These are phyloP conservation scores for Carpinus viminea DNA, from an alignment of 306 rosid species.

Conservation along the genomic window DNA sequence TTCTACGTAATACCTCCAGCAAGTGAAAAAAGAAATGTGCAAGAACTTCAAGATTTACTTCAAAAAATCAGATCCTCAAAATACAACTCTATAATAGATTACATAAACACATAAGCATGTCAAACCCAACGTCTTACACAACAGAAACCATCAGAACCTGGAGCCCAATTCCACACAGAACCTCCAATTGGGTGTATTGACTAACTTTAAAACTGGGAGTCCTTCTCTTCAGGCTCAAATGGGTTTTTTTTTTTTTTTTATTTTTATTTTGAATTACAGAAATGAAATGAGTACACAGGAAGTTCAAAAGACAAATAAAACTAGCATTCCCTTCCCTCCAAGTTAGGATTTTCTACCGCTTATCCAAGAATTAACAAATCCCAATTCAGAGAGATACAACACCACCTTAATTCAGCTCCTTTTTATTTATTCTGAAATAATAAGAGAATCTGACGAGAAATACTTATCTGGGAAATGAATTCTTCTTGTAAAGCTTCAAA, in stretches of 20 bases:
- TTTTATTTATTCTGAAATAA: not conserved
- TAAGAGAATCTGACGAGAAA: constrained; percentile 16
- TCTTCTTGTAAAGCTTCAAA: constrained; percentile 29
- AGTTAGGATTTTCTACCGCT: constrained; percentile 40
- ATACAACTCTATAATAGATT: not conserved
- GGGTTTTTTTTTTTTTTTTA: constrained; percentile 3
- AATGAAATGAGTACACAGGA: not conserved
- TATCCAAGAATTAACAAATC: constrained; percentile 34
- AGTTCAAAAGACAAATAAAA: constrained; percentile 18
- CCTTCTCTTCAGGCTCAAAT: constrained; percentile 24
- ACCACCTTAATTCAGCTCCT: constrained; percentile 28
- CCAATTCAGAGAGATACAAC: constrained; percentile 44
- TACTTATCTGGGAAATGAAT: constrained; percentile 50
- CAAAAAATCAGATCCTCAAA: not conserved
- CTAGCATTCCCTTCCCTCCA: constrained; percentile 35
- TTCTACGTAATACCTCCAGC: constrained; percentile 15
- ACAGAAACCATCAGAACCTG: constrained; percentile 11
- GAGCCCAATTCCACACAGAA: constrained; percentile 8
- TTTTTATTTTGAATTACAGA: not conserved
- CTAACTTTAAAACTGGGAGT: constrained; percentile 28
- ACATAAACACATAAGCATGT: constrained; percentile 12
- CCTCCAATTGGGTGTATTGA: constrained; percentile 3
- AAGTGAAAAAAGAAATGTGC: constrained; percentile 4
- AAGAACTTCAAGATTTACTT: constrained; percentile 13
- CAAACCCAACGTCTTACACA: constrained; percentile 21